Base-by-base conservation (phyloP, 2,329 filamentous ascomycete species). In the Emydomyces testavorans region DNA sequence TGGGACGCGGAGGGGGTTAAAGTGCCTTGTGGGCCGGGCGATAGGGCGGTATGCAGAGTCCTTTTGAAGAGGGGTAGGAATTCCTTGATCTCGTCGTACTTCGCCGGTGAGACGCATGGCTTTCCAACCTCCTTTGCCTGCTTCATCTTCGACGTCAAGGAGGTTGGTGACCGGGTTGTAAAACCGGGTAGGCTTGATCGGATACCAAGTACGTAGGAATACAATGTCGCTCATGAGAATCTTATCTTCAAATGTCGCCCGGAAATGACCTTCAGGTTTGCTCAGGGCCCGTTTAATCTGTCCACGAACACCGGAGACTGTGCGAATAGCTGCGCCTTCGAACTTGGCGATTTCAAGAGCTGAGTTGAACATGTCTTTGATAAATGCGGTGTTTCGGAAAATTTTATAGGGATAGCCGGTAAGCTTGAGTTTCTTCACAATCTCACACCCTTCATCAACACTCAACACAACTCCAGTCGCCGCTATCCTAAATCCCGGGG, bases 361-460 rank as follows among this genome's bases (percentile, higher is more conserved):
- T 0, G 83, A 82, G 62, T 79, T 88, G 75, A 98, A 98, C 92
- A 98, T 98, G 69, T 94, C 87, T 66, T 92, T 93, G 70, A 98
- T 88, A 64, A 98, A 98, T 32, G 92, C 89, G 0, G 92, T 98
- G 71, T 98, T 98, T 69, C 94, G 94, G 79, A 93, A 96, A 67
- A 96, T 93, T 71, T 96, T 96, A 76, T 92, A 93, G 1, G 92
- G 89, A 40, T 79, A 76, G 51, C 92, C 92, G 0, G 88, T 95
- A 41, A 98, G 78, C 68, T 98, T 98, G 62, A 98, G 81, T 74
- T 98, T 98, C 77, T 98, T 98, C 66, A 98, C 92, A 55, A 98
- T 96, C 64, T 98, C 92, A 2, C 86, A 89, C 34, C 83, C 86
- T 68, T 96, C 89, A 63, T 98, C 92, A 16, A 98, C 92, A 60